A percentile compares a stretch with the other conserved stretches of the same genome.
These are phyloP conservation scores for Graphiopsis chlorocephala DNA, from an alignment of 2,329 filamentous ascomycete species.

Conservation along the genomic window DNA sequence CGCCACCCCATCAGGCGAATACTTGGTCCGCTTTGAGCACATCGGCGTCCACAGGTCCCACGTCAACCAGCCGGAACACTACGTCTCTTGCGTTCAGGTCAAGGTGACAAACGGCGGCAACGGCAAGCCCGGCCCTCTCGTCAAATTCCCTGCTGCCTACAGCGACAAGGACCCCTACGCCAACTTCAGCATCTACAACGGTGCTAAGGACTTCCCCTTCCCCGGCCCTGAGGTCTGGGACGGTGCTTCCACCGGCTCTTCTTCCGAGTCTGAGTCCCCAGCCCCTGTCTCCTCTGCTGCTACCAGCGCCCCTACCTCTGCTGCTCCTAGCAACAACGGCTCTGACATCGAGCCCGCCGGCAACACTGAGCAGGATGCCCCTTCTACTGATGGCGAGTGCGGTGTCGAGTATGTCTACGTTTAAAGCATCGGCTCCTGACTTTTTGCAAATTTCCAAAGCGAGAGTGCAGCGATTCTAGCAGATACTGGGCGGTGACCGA, in stretches of 20 bases:
- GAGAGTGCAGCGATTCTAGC: not conserved
- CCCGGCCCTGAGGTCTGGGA: slow-evolving; percentile 20
- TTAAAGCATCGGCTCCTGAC: not conserved
- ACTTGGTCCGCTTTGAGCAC: slow-evolving; percentile 10
- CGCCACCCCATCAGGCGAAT: slow-evolving; percentile 9
- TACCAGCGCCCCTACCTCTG: not conserved
- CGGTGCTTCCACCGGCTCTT: slow-evolving; percentile 1
- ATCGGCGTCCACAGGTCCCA: slow-evolving; percentile 27
- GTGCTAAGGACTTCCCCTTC: slow-evolving; percentile 14
- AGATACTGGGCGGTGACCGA: not conserved
- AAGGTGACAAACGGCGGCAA: slow-evolving; percentile 20
- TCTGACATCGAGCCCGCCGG: not conserved
- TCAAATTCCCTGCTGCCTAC: slow-evolving; percentile 23
- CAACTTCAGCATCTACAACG: slow-evolving; percentile 20
- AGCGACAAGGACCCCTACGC: slow-evolving; percentile 18
- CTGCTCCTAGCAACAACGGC: not conserved
- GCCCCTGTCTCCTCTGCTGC: not conserved
- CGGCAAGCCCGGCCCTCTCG: slow-evolving; percentile 18
- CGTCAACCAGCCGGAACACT: not conserved
- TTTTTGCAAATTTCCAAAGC: not conserved
- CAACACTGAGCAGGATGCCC: not conserved
- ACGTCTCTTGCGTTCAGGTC: slow-evolving; percentile 20
- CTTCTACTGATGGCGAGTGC: not conserved
- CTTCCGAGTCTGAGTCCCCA: not conserved
- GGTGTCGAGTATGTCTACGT: slow-evolving; percentile 8